Evolutionary conservation across 176 grass and related monocot species (phyloP).

Genomic region (Eleusine indica): DNA sequence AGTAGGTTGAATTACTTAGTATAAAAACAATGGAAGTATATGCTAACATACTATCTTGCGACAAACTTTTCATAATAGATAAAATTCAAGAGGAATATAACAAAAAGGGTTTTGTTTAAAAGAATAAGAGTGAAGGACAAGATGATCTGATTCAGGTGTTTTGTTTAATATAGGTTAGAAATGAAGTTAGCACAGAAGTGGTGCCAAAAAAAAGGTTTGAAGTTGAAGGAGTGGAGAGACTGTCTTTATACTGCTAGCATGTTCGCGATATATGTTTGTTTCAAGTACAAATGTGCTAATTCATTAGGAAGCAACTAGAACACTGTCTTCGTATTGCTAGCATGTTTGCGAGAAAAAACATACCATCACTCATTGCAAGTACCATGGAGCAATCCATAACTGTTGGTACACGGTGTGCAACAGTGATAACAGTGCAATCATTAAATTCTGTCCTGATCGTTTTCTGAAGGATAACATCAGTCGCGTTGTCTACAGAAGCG

Average conservation of each 20-base stretch:
- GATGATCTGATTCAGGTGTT: not conserved
- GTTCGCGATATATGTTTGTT: not conserved
- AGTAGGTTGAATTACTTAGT: not conserved
- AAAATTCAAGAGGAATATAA: not conserved
- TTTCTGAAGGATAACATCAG: constrained; percentile 88
- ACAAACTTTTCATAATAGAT: not conserved
- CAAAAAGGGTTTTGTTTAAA: not conserved
- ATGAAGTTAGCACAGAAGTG: not conserved
- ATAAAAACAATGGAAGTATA: not conserved
- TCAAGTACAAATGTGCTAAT: not conserved
- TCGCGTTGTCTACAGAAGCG: constrained; percentile 85
- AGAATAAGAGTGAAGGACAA: not conserved
- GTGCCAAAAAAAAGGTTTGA: not conserved
- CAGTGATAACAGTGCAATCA: constrained; percentile 84
- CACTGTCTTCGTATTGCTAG: not conserved
- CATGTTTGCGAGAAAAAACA: constrained; percentile 23
- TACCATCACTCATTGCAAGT: constrained; percentile 81
- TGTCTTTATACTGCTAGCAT: no score
- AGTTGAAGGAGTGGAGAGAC: no score
- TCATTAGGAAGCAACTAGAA: not conserved
- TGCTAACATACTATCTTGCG: not conserved
- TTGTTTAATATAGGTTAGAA: not conserved
- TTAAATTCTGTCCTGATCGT: constrained; percentile 78
- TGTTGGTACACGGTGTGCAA: constrained; percentile 86
- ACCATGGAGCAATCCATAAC: constrained; percentile 87